These are phyloP conservation scores for Xerocomellus intermedius DNA, from an alignment of 768 basidiomycete species.

Conservation along the genomic window DNA sequence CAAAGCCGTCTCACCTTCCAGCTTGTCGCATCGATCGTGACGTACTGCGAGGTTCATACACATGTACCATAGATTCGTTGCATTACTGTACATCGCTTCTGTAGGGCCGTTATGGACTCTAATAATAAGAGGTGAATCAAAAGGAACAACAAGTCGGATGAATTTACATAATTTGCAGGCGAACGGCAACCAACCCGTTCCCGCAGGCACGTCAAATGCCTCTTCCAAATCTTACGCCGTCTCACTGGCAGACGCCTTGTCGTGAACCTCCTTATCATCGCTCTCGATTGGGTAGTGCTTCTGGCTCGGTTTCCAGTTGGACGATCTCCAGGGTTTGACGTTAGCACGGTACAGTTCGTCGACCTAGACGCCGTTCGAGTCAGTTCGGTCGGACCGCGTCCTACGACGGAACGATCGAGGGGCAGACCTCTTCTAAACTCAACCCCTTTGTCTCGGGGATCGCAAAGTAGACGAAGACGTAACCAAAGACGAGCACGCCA, in stretches of 20 bases:
- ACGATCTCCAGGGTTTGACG: constrained; percentile 63
- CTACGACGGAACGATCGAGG: background rate
- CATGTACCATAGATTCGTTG: no score
- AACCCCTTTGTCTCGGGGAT: constrained; percentile 82
- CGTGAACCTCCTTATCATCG: background rate
- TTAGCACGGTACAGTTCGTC: constrained; percentile 70
- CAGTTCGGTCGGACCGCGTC: background rate
- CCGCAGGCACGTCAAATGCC: background rate
- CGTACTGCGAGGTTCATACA: no score
- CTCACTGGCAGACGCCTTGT: background rate
- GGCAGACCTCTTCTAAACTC: constrained; percentile 61
- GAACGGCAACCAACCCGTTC: background rate
- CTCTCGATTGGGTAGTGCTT: constrained; percentile 27
- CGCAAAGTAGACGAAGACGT: constrained; percentile 71
- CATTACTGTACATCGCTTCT: background rate
- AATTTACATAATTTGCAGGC: background rate
- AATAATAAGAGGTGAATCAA: background rate
- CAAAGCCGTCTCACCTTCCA: constrained; percentile 14
- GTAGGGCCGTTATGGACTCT: no score
- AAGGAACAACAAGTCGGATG: no score
- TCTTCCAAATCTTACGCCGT: background rate
- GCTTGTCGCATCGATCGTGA: constrained; percentile 10
- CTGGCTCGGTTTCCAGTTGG: constrained; percentile 50
- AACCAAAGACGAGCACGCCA: constrained; percentile 70
- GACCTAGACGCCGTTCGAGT: no score